Conservation (phyloP, 2,329 filamentous ascomycete species). For the Verticillium longisporum region DNA sequence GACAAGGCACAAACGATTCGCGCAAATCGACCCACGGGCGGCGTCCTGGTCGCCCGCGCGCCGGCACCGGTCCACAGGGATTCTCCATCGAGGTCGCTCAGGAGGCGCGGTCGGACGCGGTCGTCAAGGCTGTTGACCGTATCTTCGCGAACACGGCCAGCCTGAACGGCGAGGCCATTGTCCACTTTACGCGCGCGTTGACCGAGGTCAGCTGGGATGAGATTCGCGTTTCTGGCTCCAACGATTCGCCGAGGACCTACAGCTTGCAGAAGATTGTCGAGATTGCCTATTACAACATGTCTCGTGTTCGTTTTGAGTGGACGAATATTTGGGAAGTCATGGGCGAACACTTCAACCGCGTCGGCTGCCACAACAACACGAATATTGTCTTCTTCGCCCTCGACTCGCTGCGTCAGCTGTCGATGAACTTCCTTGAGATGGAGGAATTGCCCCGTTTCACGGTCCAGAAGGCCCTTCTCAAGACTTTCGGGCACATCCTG, state of each 20-base stretch:
- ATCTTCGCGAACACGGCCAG: conserved; percentile 97
- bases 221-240: conserved; percentile 93
- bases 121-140: conserved; percentile 85
- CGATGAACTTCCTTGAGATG: conserved; percentile 98
- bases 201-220: conserved; percentile 99
- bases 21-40: conserved; percentile 52
- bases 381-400: conserved; percentile 96
- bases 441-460: conserved; percentile 98
- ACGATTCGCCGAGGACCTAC: conserved; percentile 92
- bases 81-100: conserved; percentile 77
- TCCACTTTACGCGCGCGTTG: conserved; percentile 86
- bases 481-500: conserved; percentile 97
- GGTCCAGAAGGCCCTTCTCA: conserved; percentile 98
- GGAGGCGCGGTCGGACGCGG: conserved; percentile 87
- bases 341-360: conserved; percentile 97
- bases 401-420: conserved; percentile 89
- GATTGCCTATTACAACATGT: conserved; percentile 99
- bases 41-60: conserved; percentile 32
- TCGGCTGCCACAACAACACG: conserved; percentile 94
- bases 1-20: conserved; percentile 47
- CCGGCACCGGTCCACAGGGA: conserved; percentile 54
- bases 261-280: conserved; percentile 97
- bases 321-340: conserved; percentile 95
- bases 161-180: conserved; percentile 86
- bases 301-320: conserved; percentile 96